These are phyloP conservation scores for Cerioporus squamosus DNA, from an alignment of 1,284 basidiomycete species.

Conservation along the genomic window DNA sequence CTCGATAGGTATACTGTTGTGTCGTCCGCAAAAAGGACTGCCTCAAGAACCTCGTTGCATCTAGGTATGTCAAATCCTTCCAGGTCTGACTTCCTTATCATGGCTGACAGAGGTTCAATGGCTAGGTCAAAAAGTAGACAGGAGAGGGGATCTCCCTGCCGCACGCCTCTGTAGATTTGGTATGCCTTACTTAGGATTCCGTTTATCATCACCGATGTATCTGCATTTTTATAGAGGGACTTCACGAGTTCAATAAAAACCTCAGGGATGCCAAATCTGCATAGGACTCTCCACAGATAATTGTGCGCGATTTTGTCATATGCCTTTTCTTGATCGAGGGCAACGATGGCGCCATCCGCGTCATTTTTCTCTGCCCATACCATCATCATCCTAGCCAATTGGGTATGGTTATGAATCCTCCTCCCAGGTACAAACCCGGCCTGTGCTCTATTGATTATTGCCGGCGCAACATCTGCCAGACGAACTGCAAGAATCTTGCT, in stretches of 20 bases:
- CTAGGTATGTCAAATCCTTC: slow-evolving; percentile 33
- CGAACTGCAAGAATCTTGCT: slow-evolving; percentile 27
- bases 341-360: slow-evolving; percentile 29
- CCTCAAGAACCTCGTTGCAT: slow-evolving; percentile 23
- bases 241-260: slow-evolving; percentile 22
- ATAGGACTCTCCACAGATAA: slow-evolving; percentile 33
- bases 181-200: slow-evolving; percentile 26
- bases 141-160: slow-evolving; percentile 41
- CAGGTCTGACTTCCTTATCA: slow-evolving; percentile 35
- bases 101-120: slow-evolving; percentile 39
- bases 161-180: slow-evolving; percentile 29
- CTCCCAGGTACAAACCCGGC: slow-evolving; percentile 35
- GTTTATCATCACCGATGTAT: slow-evolving; percentile 34
- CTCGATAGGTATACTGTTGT: slow-evolving; percentile 30
- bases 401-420: slow-evolving; percentile 29
- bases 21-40: slow-evolving; percentile 39
- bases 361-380: slow-evolving; percentile 30
- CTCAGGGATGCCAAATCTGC: slow-evolving; percentile 22
- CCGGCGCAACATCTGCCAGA: slow-evolving; percentile 18
- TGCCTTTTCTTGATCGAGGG: slow-evolving; percentile 40
- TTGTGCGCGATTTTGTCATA: slow-evolving; percentile 37
- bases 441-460: slow-evolving; percentile 29
- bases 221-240: slow-evolving; percentile 30
- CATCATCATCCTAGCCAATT: slow-evolving; percentile 28
- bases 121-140: slow-evolving; percentile 44